These are phyloP conservation scores for Noccaea caerulescens DNA, from an alignment of 345 rosid genomes.

Conservation along the genomic window DNA sequence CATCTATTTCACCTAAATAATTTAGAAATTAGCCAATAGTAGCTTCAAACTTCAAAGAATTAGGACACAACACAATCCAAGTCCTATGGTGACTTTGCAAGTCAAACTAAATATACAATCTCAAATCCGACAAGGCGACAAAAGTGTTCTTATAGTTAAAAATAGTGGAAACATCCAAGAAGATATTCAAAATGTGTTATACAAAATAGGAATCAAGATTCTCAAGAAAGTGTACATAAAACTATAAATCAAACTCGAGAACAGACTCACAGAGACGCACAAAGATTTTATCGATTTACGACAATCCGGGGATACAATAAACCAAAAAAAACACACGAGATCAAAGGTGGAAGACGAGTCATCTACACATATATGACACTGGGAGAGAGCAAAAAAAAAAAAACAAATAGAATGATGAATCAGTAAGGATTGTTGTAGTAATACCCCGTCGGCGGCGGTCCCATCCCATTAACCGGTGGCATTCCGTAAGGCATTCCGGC, in stretches of 20 bases:
- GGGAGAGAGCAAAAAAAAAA: background rate
- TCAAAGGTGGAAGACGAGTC: slow-evolving; percentile 34
- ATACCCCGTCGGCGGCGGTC: slow-evolving; percentile 51
- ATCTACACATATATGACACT: slow-evolving; percentile 38
- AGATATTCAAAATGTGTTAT: slow-evolving; percentile 25
- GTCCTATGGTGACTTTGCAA: background rate
- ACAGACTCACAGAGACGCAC: background rate
- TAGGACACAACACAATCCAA: slow-evolving; percentile 13
- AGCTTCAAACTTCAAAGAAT: background rate
- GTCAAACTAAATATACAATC: background rate
- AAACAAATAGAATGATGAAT: slow-evolving; percentile 41
- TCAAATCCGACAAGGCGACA: slow-evolving; percentile 17
- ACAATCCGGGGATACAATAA: slow-evolving; percentile 26
- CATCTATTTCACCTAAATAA: slow-evolving; percentile 20
- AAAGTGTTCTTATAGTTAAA: background rate
- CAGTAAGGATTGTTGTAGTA: slow-evolving; percentile 48
- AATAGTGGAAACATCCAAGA: background rate
- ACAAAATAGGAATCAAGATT: slow-evolving; percentile 21
- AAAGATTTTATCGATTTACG: slow-evolving; percentile 32
- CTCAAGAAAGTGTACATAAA: slow-evolving; percentile 35
- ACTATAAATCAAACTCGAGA: slow-evolving; percentile 40
- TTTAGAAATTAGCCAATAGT: slow-evolving; percentile 10
- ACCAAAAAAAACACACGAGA: slow-evolving; percentile 7
- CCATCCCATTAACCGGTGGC: slow-evolving; percentile 53
- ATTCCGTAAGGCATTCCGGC: slow-evolving; percentile 67